Evolutionary conservation across 1,284 basidiomycete species (phyloP), one percentile per base, ranked within the genome.

Genomic region (Schizophyllum commune): DNA sequence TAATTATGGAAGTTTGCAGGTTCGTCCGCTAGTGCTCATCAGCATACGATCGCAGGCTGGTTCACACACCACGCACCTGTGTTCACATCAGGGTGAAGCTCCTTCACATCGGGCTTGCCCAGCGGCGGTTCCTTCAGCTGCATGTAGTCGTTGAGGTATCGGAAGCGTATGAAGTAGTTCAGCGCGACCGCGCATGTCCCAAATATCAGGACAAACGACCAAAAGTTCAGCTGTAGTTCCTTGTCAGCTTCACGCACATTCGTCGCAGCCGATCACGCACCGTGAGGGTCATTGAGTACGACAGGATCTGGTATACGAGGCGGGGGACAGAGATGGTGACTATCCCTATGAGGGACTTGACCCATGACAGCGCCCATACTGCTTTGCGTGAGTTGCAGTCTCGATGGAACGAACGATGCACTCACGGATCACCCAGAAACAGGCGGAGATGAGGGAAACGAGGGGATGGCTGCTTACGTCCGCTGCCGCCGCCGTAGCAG

Each of bases 1-100:
- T 97, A 97, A 69, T 96, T 95, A 71, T 96, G 93, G 69, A 97
- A 94, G 4, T 86, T 83, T 5, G 89, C 83, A 0, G 87, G 81
- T n/a, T 83, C 77, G 62, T 90, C 89, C 27, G 27, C 27, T 68
- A 79, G 72, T 17, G 65, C 13, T 13, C 47, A 34, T 22, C 53
- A 47, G 60, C 32, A 32, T 39, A 51, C 11, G 53, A 27, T 11
- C 27, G 47, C 13, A n/a, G 13, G 19, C 15, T 20, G 56, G 39
- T 4, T 8, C 20, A 9, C 56, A 6, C 32, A 17, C 32, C 13
- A 63, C 70, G 62, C 53, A 79, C 79, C 76, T 66, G 85, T 83
- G 63, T 92, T 92, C n/a, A 94, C 87, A 70, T 94, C 92, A 2
- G 93, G 92, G 74, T 95, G 92, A 47, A 91, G 79, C 67, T 90